These are phyloP conservation scores for Ceratobasidium sp. DNA, from an alignment of 1,284 basidiomycete genomes.

Conservation along the genomic window DNA sequence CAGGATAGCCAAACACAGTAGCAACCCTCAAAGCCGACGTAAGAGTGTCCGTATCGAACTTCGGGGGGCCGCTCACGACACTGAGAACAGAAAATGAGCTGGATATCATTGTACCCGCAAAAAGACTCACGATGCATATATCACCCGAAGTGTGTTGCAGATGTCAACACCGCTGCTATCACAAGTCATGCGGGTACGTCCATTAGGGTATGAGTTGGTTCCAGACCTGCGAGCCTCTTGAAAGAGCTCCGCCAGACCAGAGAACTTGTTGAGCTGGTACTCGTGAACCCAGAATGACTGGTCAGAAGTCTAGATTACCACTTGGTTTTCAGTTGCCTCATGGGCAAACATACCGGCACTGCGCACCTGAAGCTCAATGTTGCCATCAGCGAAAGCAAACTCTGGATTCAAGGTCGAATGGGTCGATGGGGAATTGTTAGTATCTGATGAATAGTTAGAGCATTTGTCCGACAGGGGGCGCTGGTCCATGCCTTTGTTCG, in stretches of 20 bases:
- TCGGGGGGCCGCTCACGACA: neutral
- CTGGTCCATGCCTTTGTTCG: neutral
- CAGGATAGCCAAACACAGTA: conserved; percentile 1
- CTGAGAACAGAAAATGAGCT: neutral
- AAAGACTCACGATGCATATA: conserved; percentile 11
- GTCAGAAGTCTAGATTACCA: neutral
- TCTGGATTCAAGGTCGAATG: conserved; percentile 1
- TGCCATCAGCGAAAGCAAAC: conserved; percentile 17
- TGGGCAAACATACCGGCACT: neutral
- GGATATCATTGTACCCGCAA: neutral
- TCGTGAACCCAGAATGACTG: conserved; percentile 27
- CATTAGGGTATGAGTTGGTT: neutral
- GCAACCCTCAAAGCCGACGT: conserved; percentile 11
- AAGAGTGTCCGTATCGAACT: conserved; percentile 2
- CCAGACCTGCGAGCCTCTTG: neutral
- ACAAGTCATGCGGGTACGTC: neutral
- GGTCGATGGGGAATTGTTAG: too few species aligned
- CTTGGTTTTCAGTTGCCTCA: neutral
- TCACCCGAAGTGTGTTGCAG: conserved; percentile 10
- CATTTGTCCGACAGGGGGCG: too few species aligned
- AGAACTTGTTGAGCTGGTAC: conserved; percentile 27
- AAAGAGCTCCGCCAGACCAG: neutral
- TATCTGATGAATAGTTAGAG: too few species aligned
- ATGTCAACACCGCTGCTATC: neutral
- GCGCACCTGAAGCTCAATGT: conserved; percentile 24